Conservation (phyloP, 345 rosid species). For the Hibiscus syriacus region DNA sequence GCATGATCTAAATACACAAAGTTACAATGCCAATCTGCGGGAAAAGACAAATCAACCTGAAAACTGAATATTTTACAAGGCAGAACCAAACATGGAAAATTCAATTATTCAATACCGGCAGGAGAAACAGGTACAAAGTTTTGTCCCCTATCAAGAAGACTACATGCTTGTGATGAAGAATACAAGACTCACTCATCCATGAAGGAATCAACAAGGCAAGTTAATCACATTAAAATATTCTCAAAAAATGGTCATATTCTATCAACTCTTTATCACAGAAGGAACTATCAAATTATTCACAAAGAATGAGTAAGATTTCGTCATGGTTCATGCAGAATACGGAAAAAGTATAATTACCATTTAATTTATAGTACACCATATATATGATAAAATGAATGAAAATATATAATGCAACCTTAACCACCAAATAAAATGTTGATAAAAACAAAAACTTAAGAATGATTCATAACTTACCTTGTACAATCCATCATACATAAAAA, state of each 20-base stretch:
- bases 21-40: neutral
- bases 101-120: neutral
- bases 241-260: neutral
- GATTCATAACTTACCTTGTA: conserved; percentile 47
- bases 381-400: neutral
- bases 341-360: neutral
- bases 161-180: neutral
- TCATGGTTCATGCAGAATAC: neutral
- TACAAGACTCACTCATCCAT: neutral
- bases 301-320: neutral
- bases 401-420: conserved; percentile 3
- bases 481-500: conserved; percentile 90
- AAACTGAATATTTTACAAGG: neutral
- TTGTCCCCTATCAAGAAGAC: neutral
- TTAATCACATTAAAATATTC: neutral
- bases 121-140: neutral
- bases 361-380: neutral
- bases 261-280: neutral
- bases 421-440: neutral
- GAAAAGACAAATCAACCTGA: neutral
- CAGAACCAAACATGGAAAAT: neutral
- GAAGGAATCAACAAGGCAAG: neutral
- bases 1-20: neutral
- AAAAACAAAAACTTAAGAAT: neutral
- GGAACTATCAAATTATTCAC: neutral